Percentiles rank a stretch among this genome's conserved stretches.
These are phyloP conservation scores for Backusella australiensis DNA, from an alignment of 192 early-diverging fungal genomes.

Conservation along the genomic window DNA sequence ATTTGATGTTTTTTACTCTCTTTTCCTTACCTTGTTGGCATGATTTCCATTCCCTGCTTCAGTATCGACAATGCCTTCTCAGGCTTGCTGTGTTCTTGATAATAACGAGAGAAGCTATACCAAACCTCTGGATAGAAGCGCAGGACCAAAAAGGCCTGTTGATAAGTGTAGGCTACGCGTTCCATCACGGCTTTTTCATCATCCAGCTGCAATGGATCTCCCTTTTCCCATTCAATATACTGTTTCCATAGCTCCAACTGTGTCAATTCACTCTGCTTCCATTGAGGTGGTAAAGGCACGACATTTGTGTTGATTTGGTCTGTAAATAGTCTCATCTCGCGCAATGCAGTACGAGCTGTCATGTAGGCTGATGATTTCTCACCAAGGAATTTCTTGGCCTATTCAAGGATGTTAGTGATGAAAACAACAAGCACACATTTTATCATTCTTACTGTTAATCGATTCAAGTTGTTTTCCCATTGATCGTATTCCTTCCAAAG, in stretches of 20 bases:
- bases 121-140: slow-evolving; percentile 89
- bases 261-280: slow-evolving; percentile 72
- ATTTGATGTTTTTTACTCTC: background rate
- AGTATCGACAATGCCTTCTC: slow-evolving; percentile 64
- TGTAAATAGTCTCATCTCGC: slow-evolving; percentile 76
- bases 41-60: slow-evolving; percentile 63
- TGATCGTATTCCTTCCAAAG: slow-evolving; percentile 96
- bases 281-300: slow-evolving; percentile 73
- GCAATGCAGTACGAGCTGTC: slow-evolving; percentile 85
- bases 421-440: background rate
- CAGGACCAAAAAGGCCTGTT: slow-evolving; percentile 79
- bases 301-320: slow-evolving; percentile 71
- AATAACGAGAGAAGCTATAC: slow-evolving; percentile 71
- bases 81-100: slow-evolving; percentile 49
- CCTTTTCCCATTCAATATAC: slow-evolving; percentile 88
- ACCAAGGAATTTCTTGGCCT: slow-evolving; percentile 88
- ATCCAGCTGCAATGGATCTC: slow-evolving; percentile 82
- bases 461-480: slow-evolving; percentile 85
- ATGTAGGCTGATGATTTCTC: slow-evolving; percentile 90
- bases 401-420: background rate
- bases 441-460: slow-evolving; percentile 60
- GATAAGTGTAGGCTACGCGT: slow-evolving; percentile 84
- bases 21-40: slow-evolving; percentile 61
- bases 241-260: slow-evolving; percentile 78
- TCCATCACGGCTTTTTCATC: slow-evolving; percentile 54